Base-by-base conservation (phyloP, 2,329 filamentous ascomycete genomes). In the Aspergillus chevalieri region DNA sequence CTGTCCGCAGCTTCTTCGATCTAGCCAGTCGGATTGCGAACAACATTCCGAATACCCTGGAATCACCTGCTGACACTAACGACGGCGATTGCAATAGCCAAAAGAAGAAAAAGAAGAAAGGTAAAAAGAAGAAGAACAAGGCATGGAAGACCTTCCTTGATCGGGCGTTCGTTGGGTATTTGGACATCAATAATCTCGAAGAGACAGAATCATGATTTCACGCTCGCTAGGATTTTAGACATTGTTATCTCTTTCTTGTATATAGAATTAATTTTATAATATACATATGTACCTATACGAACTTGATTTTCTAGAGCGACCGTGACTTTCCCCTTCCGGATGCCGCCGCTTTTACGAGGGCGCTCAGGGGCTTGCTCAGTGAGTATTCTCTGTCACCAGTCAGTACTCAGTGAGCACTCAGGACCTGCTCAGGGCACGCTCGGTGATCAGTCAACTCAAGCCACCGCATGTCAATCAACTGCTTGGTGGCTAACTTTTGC, bases 11-110 rank as follows among this genome's bases (percentile, higher is more conserved):
- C 65, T 87, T 87, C 65, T 74, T 97, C 42, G 79, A 87, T 52
- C 77, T 97, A 44, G 93, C 93, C 9, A 81, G 85, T 54, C 78
- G 85, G 48, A 94, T 97, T 62, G 87, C 86, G 2, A 73, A 80
- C 47, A 56, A 57, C 6, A 47, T 57, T 19, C 21, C 47, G 19
- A 39, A 44, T 14, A 61, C 65, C 10, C 52, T 58, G 5, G 67
- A 63, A 9, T 48, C 52, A 1, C 49, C 10, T 15, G 26, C 8
- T n/a, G 51, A 71, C 74, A 52, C 74, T 73, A 44, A 74, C 75
- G 51, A 72, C 22, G 28, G 30, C 17, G 42, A 26, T 15, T 7
- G 2, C 10, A 17, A 48, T 9, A 19, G 17, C 34, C 79, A 79
- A 62, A 74, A 78, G 49, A 71, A 74, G 57, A 78, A 79, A 58